These are phyloP conservation scores for Otatea glauca DNA, from an alignment of 176 grass and related monocot genomes.

Conservation along the genomic window DNA sequence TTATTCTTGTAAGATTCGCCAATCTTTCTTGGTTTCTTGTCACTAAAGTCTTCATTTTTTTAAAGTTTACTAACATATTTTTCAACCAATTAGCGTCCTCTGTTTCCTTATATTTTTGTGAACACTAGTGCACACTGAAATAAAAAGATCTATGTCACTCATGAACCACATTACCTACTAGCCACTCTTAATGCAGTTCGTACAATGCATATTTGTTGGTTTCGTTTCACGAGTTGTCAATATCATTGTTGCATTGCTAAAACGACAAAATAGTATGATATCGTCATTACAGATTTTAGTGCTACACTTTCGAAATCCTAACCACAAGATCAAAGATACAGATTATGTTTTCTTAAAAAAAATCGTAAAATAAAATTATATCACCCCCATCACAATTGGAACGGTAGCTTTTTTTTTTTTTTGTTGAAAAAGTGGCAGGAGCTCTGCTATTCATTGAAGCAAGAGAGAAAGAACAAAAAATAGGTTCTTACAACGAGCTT, in stretches of 20 bases:
- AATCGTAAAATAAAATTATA: not conserved
- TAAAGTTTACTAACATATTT: not conserved
- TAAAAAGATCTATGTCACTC: not conserved
- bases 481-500: too few relatives aligned
- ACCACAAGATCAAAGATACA: slow-evolving; percentile 2
- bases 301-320: not conserved
- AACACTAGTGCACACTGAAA: not conserved
- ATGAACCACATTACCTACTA: not conserved
- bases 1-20: not conserved
- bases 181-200: not conserved
- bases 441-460: too few relatives aligned
- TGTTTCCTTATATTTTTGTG: not conserved
- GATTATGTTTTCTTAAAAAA: not conserved
- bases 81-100: not conserved
- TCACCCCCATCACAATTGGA: not conserved
- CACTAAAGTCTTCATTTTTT: not conserved
- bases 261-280: not conserved
- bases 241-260: not conserved
- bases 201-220: not conserved
- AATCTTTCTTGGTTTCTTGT: not conserved
- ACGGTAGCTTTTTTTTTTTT: not conserved
- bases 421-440: too few relatives aligned
- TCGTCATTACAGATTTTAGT: not conserved
- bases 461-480: too few relatives aligned
- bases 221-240: not conserved